Base-by-base conservation (phyloP, 2,329 filamentous ascomycete genomes). In the Verticillium isaacii region DNA sequence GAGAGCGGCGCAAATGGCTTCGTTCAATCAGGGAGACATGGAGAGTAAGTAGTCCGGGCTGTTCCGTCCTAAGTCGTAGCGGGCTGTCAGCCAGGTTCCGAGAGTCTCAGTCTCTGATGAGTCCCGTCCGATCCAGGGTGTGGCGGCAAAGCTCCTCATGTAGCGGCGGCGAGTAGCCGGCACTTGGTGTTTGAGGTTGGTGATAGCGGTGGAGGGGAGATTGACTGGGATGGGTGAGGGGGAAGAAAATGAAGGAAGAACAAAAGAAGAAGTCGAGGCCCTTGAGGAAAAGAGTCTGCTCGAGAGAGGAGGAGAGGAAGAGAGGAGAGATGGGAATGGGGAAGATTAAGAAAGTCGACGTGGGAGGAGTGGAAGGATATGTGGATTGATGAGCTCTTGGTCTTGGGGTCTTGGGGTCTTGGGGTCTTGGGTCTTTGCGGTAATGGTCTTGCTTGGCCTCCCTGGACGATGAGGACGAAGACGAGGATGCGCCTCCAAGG, bases 281-380 rank as follows among this genome's bases (percentile, higher is more conserved):
- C 57, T 58, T 50, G 58, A 39, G 32, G 39, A 50, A 54, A 14
- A 59, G 58, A 54, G 45, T 34, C 45, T 59, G 34, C 45, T 59
- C 41, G 45, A 59, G 58, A 37, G 32, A 58, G 57, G 34, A 60
- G 56, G 55, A 25, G 32, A 37, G 32, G 54, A 19, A 59, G 34
- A 60, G 56, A 15, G 14, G 37, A 57, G 59, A 54, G 58, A 54
- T 57, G 50, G 59, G 59, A 14, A 58, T 58, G 54, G 56, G 58
- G 14, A 59, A 59, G 17, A 12, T 34, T 54, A 58, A 59, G 45
- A 60, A 54, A 39, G 19, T 29, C 45, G 39, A 45, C 32, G 59
- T 62, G 54, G 64, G 61, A 58, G 50, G 58, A 64, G 45, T 23
- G 45, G 62, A 62, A 62, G 64, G 62, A 65, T 62, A 25, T 58